Evolutionary conservation across 1,284 basidiomycete genomes (phyloP), one percentile per base, ranked within the genome.

Genomic region (Meripilus lineatus): DNA sequence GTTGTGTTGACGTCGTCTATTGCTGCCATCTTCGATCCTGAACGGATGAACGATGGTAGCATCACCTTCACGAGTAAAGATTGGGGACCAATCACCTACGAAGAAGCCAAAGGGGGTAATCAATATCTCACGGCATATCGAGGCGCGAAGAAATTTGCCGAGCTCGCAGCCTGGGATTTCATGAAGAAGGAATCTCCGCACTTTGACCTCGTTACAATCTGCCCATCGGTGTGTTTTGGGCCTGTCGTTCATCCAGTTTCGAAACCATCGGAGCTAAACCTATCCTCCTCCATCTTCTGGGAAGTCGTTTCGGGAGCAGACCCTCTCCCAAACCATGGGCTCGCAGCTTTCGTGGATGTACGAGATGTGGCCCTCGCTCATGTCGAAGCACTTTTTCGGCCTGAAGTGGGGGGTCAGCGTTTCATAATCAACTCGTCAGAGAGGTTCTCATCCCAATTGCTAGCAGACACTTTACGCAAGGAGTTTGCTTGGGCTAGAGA

Each of bases 1-100:
- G 67, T 89, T 35, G 75, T 87, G 6, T 61, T 88, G 37, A 84
- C 81, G 0, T 75, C 75, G 1, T 84, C 82, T 2, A 65, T 68
- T 42, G 79, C 75, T 0, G 65, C 79, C 3, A 65, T 85, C 22
- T 59, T 78, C 25, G 61, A 68, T 33, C 49, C 62, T 3, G 13
- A 25, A 34, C 26, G 32, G 25, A 25, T 37, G 33, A 45, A 51
- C 1, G n/a, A 20, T 17, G 1, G 25, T 33, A 26, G 17, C 7
- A 20, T 18, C 20, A 35, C 15, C 17, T 51, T 42, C 47, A 49
- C 39, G 13, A 39, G 35, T 3, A 38, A 39, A 25, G 17, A 46
- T 39, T 49, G 50, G 50, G 46, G 47, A 38, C 45, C 45, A 14
- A 28, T 43, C 32, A 42, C 45, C 15, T 47, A 47, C 45, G 32